Conservation (phyloP, 805 yeast species). For the Scheffersomyces amazonensis region DNA sequence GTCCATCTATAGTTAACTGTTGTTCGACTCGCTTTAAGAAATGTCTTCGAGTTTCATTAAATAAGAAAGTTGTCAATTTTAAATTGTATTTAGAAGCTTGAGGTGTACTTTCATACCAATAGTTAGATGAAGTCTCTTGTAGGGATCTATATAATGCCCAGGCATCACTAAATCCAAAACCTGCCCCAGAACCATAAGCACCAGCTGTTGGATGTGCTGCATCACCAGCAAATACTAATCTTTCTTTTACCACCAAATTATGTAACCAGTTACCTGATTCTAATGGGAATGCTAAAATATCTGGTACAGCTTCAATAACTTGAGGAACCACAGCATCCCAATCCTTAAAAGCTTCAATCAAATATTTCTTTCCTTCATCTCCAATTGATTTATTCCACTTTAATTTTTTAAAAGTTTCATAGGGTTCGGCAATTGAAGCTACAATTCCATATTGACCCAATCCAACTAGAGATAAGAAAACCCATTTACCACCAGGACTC, state of each 20-base stretch:
- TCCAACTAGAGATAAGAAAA: conserved; percentile 2
- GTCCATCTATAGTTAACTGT: conserved; percentile 1
- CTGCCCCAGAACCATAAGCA: conserved; percentile 5
- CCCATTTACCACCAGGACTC: not conserved
- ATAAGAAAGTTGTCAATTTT: conserved; percentile 1
- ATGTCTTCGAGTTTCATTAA: conserved; percentile 3
- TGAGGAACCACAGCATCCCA: conserved; percentile 4
- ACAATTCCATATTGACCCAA: conserved; percentile 5
- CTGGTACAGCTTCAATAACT: conserved; percentile 2
- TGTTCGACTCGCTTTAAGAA: conserved; percentile 5
- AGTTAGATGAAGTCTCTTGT: conserved; percentile 3
- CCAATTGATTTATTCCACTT: conserved; percentile 4
- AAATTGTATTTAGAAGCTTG: not conserved
- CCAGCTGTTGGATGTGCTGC: conserved; percentile 7
- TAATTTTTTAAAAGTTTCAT: not conserved
- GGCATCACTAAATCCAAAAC: conserved; percentile 4
- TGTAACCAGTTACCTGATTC: conserved; percentile 3
- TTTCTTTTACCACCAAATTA: conserved; percentile 1
- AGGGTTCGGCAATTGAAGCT: conserved; percentile 2
- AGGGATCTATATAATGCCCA: conserved; percentile 4
- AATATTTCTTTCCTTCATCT: conserved; percentile 1
- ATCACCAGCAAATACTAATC: conserved; percentile 3
- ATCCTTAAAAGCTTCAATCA: conserved; percentile 1
- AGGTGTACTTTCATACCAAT: conserved; percentile 1
- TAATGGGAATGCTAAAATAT: conserved; percentile 4